Evolutionary conservation across 768 basidiomycete species (phyloP), one percentile per base, ranked within the genome.

Genomic region (Hericium erinaceus): DNA sequence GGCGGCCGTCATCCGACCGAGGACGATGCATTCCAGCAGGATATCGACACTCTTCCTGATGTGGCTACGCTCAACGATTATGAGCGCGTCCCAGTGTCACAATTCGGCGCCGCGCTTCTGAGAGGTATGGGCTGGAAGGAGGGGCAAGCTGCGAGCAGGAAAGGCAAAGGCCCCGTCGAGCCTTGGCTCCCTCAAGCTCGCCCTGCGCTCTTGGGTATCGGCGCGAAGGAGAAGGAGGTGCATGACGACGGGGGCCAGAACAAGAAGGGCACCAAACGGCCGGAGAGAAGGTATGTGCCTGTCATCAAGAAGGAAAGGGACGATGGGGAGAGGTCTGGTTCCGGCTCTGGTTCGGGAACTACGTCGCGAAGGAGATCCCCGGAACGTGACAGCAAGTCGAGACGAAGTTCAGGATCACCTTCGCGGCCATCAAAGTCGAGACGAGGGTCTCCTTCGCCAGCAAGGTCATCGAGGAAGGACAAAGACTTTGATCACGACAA

Each of bases 111-210:
- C 4, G 97, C 97, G 7, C 80, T 98, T 64, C 76, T 97, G 4
- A 81, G 94, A 48, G 95, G 95, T 0, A 98, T 98, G 97, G 95
- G 95, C 2, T 98, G 93, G 93, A 89, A 89, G 59, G 84, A 89
- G 39, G 88, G 89, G 0, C 80, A 80, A 3, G 83, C 85, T 4
- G 90, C 89, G 2, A 77, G 84, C 22, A 46, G 50, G 48, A 76
- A 80, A 48, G 83, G 62, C 57, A 70, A 70, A 54, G 88, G 83
- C 2, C 68, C 83, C 15, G 77, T 82, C 2, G 83, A 92, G 63
- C 87, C 94, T 1, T 94, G 92, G 68, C 72, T 95, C 0, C 97
- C 97, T 0, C 74, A 78, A 56, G 75, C 89, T 2, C 80, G 97
- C 15, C 94, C 95, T 0, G 85, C 93, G 0, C 71, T 98, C 12